Conservation (phyloP, 257 asterid species). For the Verbascum thapsus region DNA sequence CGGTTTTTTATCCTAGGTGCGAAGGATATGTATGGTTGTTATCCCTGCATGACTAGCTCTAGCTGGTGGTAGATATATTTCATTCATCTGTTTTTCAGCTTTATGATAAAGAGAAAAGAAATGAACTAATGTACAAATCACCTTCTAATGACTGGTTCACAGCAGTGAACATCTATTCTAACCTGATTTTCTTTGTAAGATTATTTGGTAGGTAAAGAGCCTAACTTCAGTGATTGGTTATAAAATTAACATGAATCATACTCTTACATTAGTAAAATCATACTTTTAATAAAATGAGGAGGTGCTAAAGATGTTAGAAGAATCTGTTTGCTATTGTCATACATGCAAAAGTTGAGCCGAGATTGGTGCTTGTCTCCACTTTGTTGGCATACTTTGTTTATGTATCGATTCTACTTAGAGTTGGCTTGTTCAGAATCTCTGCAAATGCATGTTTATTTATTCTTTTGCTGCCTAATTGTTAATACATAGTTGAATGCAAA, state of each 20-base stretch:
- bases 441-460: slow-evolving; percentile 1
- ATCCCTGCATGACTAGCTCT: slow-evolving; percentile 16
- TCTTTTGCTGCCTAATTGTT: slow-evolving; percentile 14
- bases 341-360: slow-evolving; percentile 12
- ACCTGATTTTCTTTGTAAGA: slow-evolving; percentile 15
- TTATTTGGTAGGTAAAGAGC: slow-evolving; percentile 1
- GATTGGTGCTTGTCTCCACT: slow-evolving; percentile 14
- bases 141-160: slow-evolving; percentile 19
- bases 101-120: neutral
- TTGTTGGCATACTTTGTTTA: slow-evolving; percentile 17
- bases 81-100: neutral
- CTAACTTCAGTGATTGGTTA: neutral
- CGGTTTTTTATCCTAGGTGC: neutral
- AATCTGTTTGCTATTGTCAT: neutral
- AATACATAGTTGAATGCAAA: slow-evolving; percentile 20
- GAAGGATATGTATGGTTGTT: slow-evolving; percentile 4
- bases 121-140: neutral
- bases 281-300: neutral
- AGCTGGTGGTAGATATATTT: slow-evolving; percentile 15
- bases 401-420: slow-evolving; percentile 6
- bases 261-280: too few species aligned
- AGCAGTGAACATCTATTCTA: slow-evolving; percentile 7
- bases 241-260: too few species aligned
- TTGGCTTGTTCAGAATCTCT: slow-evolving; percentile 12
- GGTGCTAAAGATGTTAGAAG: neutral